Evolutionary conservation across 1,284 basidiomycete genomes (phyloP).

Genomic region (Rhodotorula sp.): DNA sequence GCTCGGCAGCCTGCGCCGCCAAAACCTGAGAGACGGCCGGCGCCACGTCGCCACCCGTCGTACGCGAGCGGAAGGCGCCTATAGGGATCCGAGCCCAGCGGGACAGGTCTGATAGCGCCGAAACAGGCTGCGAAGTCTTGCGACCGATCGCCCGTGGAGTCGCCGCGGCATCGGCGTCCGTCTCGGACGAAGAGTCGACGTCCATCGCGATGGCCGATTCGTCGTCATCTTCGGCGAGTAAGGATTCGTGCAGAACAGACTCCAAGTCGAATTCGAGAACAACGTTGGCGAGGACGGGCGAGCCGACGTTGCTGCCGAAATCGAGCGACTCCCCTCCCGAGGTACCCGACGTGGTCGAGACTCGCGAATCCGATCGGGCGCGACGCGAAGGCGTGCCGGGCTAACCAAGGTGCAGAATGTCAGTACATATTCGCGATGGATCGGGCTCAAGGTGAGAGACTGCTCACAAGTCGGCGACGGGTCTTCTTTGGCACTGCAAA

Average conservation of each 20-base stretch:
- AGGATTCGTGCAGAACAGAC: conserved; percentile 38
- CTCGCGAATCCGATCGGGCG: conserved; percentile 33
- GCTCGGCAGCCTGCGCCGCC: conserved; percentile 20
- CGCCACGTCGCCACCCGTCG: conserved; percentile 6
- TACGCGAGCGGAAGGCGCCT: conserved; percentile 43
- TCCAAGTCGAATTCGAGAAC: conserved; percentile 40
- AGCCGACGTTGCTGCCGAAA: conserved; percentile 20
- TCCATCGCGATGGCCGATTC: too few species aligned
- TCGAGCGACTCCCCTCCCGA: conserved; percentile 36
- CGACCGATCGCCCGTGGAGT: not conserved
- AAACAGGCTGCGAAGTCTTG: conserved; percentile 5
- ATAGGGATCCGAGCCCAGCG: conserved; percentile 46
- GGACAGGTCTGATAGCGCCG: conserved; percentile 40
- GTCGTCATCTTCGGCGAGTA: conserved; percentile 12
- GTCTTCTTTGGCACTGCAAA: conserved; percentile 21
- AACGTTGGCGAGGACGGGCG: conserved; percentile 29
- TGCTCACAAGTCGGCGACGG: conserved; percentile 10
- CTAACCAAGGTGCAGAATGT: not conserved
- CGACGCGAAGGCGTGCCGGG: conserved; percentile 34
- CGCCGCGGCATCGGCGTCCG: conserved; percentile 3
- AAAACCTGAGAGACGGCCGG: conserved; percentile 22
- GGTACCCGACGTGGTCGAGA: conserved; percentile 40
- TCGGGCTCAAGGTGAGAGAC: not conserved
- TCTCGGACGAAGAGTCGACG: conserved; percentile 12
- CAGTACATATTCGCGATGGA: too few species aligned